Conservation (phyloP, 2,329 filamentous ascomycete species). For the Xylaria sp. region DNA sequence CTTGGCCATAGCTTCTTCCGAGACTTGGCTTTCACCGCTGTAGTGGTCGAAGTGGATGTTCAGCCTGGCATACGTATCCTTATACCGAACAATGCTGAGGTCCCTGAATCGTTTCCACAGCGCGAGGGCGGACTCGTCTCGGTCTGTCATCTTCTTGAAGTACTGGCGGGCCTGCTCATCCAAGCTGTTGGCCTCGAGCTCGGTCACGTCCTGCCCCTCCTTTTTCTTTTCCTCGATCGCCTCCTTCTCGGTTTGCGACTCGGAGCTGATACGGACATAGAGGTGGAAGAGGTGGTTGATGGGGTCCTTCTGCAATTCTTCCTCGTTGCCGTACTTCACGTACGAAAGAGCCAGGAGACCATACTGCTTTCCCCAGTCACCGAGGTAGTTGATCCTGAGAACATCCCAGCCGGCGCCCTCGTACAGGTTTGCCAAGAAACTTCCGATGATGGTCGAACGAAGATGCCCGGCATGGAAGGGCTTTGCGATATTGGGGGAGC, state of each 20-base stretch:
- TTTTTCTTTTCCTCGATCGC: conserved; percentile 55
- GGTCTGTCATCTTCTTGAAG: conserved; percentile 64
- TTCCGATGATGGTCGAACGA: conserved; percentile 76
- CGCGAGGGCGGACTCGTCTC: conserved; percentile 57
- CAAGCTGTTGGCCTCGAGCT: conserved; percentile 47
- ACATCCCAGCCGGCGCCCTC: conserved; percentile 72
- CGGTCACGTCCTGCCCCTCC: conserved; percentile 45
- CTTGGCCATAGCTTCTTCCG: conserved; percentile 66
- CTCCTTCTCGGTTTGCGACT: conserved; percentile 64
- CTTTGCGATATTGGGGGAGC: conserved; percentile 76
- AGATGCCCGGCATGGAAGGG: conserved; percentile 77
- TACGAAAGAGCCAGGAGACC: conserved; percentile 70
- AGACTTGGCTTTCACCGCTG: conserved; percentile 75
- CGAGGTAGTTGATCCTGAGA: conserved; percentile 72
- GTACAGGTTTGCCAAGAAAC: conserved; percentile 72
- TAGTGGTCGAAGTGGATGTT: conserved; percentile 66
- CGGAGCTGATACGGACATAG: conserved; percentile 66
- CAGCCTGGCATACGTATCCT: conserved; percentile 60
- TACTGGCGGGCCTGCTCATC: conserved; percentile 61
- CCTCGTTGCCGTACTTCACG: conserved; percentile 67
- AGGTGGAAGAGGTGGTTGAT: conserved; percentile 74
- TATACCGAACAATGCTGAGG: conserved; percentile 61
- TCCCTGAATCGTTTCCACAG: conserved; percentile 63
- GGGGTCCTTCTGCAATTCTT: conserved; percentile 64
- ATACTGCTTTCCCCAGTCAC: conserved; percentile 78